These are phyloP conservation scores for Globisporangium mamillatum DNA, from an alignment of 352 stramenopile species.

Conservation along the genomic window DNA sequence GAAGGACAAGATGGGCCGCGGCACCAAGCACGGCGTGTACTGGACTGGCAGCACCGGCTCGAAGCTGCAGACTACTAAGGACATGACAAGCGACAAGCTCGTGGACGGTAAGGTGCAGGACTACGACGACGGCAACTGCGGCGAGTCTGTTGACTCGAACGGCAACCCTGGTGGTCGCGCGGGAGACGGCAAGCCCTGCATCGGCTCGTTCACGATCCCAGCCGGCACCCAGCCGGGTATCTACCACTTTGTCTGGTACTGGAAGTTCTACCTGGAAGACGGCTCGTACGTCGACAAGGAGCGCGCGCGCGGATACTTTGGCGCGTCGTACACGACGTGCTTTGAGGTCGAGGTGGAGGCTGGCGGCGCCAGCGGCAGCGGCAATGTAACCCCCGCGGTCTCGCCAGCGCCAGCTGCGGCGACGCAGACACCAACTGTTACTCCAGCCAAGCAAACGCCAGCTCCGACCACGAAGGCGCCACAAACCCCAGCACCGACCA, in stretches of 20 bases:
- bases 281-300: constrained; percentile 48
- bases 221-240: constrained; percentile 37
- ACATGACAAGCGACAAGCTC: constrained; percentile 50
- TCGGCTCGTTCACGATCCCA: constrained; percentile 51
- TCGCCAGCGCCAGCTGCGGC: constrained; percentile 8
- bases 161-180: constrained; percentile 44
- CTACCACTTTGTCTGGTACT: constrained; percentile 75
- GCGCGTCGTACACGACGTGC: constrained; percentile 61
- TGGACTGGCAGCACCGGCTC: constrained; percentile 46
- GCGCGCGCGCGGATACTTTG: constrained; percentile 56
- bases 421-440: constrained; percentile 11
- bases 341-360: constrained; percentile 61
- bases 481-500: constrained; percentile 4
- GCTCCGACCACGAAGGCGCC: constrained; percentile 9
- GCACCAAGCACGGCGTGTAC: constrained; percentile 62
- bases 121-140: constrained; percentile 64
- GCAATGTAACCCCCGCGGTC: neutral
- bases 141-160: constrained; percentile 44
- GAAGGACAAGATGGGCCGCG: constrained; percentile 65
- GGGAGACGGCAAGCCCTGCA: constrained; percentile 59
- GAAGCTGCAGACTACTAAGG: constrained; percentile 38
- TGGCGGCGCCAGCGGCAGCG: constrained; percentile 13
- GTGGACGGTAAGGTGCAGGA: constrained; percentile 40
- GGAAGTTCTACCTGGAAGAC: constrained; percentile 64
- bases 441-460: constrained; percentile 8